Evolutionary conservation across 2,329 filamentous ascomycete species (phyloP).

Genomic region (Aspergillus intermedius): DNA sequence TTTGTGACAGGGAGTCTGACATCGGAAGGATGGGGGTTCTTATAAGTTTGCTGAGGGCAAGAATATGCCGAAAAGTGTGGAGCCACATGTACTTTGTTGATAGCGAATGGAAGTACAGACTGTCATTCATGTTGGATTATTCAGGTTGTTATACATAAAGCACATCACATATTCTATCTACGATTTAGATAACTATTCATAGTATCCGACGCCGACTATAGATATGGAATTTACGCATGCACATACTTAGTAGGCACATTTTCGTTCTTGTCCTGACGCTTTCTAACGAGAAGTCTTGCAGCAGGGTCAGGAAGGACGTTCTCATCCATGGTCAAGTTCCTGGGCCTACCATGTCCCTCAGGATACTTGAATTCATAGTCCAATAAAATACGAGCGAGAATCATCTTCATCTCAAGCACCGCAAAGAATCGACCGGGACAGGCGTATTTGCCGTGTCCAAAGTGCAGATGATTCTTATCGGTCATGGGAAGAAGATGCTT

Average conservation of each 20-base stretch:
- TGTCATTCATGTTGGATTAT: conserved; percentile 57
- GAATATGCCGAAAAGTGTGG: background rate
- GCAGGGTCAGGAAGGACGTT: background rate
- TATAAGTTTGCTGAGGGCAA: background rate
- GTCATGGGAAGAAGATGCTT: background rate
- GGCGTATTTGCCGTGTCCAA: conserved; percentile 21
- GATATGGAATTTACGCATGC: background rate
- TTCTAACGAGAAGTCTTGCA: conserved; percentile 1
- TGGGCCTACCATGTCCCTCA: background rate
- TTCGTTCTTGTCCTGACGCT: background rate
- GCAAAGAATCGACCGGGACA: conserved; percentile 29
- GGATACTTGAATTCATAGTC: conserved; percentile 22
- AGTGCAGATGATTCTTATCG: conserved; percentile 10
- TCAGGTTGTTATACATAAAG: background rate
- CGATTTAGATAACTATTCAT: background rate
- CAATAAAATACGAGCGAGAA: conserved; percentile 18
- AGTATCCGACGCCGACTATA: background rate
- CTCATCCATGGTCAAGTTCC: conserved; percentile 4
- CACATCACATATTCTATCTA: background rate
- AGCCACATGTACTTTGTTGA: conserved; percentile 35
- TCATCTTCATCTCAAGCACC: conserved; percentile 20
- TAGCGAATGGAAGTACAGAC: conserved; percentile 61
- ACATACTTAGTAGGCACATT: background rate
- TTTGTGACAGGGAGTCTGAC: background rate
- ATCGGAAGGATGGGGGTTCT: background rate